Conservation (phyloP, 2,329 filamentous ascomycete species). For the Apiospora marii region DNA sequence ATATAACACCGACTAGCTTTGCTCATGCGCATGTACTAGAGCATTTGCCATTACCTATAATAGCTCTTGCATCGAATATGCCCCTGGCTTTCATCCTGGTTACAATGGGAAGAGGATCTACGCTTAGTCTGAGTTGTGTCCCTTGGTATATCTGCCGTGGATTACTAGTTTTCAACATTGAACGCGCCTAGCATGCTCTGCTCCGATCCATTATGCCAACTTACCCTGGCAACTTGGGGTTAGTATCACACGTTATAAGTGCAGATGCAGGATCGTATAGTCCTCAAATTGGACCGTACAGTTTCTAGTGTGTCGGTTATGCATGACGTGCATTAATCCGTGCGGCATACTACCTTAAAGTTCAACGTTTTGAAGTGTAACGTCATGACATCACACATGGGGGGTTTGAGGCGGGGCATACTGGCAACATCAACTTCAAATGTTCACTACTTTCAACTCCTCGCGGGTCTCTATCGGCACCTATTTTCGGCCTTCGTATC, state of each 20-base stretch:
- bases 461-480: not conserved
- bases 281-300: not conserved
- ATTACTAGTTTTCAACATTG: not conserved
- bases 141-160: too few species aligned
- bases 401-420: not conserved
- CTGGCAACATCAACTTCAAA: not conserved
- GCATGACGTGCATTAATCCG: not conserved
- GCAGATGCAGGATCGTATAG: not conserved
- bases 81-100: too few species aligned
- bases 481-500: not conserved
- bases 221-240: not conserved
- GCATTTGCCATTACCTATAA: too few species aligned
- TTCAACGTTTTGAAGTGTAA: not conserved
- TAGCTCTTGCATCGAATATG: too few species aligned
- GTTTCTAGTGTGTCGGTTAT: not conserved
- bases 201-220: not conserved
- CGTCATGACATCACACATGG: conserved; percentile 2
- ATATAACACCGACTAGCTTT: too few species aligned
- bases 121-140: too few species aligned
- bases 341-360: not conserved
- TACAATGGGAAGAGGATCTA: too few species aligned
- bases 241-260: not conserved
- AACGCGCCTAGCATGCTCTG: not conserved
- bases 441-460: not conserved
- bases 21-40: too few species aligned